Conservation (phyloP, 2,329 filamentous ascomycete species). For the Aspergillus melleus region DNA sequence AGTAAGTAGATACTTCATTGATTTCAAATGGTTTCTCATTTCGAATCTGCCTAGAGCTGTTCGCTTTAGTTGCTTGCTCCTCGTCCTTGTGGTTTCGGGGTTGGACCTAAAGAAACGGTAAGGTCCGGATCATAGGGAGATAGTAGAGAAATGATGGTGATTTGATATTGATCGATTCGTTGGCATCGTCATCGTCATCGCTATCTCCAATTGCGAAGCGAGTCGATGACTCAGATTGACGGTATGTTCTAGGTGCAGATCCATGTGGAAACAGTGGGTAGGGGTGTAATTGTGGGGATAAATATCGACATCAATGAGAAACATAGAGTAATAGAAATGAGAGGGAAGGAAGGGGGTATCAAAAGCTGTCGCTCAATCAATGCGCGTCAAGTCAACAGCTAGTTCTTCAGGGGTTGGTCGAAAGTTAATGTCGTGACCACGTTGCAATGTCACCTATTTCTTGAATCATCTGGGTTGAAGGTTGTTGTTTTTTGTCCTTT, state of each 20-base stretch:
- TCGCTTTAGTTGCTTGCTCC: neutral
- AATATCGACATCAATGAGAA: conserved; percentile 5
- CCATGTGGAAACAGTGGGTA: neutral
- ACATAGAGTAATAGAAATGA: conserved; percentile 7
- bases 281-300: neutral
- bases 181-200: too few species aligned
- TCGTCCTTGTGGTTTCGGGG: too few species aligned
- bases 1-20: too few species aligned
- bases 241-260: neutral
- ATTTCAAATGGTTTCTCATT: neutral
- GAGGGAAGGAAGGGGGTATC: conserved; percentile 27
- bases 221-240: neutral
- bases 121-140: neutral
- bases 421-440: conserved; percentile 1
- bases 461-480: neutral
- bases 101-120: too few species aligned
- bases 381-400: conserved; percentile 3
- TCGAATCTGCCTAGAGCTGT: neutral
- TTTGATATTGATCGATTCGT: neutral
- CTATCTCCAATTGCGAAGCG: neutral
- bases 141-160: neutral
- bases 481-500: neutral
- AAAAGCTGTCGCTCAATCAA: conserved; percentile 22
- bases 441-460: conserved; percentile 6
- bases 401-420: neutral